These are phyloP conservation scores for Cordyceps cateniannulata DNA, from an alignment of 2,329 filamentous ascomycete genomes.

Conservation along the genomic window DNA sequence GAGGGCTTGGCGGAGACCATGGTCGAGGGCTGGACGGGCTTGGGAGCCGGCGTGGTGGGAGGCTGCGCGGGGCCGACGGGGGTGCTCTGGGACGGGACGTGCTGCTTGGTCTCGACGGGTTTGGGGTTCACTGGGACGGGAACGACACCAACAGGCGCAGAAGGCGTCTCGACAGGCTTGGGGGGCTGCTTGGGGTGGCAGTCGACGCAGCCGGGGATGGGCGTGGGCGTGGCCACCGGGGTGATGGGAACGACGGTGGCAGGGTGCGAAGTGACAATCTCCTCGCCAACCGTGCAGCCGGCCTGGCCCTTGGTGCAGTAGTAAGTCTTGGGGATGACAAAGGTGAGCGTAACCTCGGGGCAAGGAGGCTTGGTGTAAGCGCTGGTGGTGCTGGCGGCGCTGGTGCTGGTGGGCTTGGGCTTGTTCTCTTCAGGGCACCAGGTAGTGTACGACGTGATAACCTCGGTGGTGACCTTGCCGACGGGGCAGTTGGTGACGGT, in stretches of 20 bases:
- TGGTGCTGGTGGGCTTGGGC: slow-evolving; percentile 8
- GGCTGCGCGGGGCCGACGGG: not conserved
- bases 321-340: slow-evolving; percentile 24
- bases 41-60: slow-evolving; percentile 7
- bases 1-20: slow-evolving; percentile 12
- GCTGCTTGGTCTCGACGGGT: not conserved
- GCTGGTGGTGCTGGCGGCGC: slow-evolving; percentile 10
- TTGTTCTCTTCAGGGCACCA: slow-evolving; percentile 28
- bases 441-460: slow-evolving; percentile 29
- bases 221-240: slow-evolving; percentile 20
- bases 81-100: not conserved
- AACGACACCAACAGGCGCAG: not conserved
- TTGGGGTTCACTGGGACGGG: slow-evolving; percentile 2
- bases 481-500: slow-evolving; percentile 43
- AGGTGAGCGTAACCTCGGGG: slow-evolving; percentile 22
- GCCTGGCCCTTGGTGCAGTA: slow-evolving; percentile 22
- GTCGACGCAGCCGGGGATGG: slow-evolving; percentile 22
- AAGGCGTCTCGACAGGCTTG: not conserved
- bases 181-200: slow-evolving; percentile 19
- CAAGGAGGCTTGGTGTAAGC: slow-evolving; percentile 13
- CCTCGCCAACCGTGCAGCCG: slow-evolving; percentile 22
- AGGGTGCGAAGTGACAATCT: slow-evolving; percentile 17
- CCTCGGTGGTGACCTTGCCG: slow-evolving; percentile 26
- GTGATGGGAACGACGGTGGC: slow-evolving; percentile 23
- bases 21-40: slow-evolving; percentile 13